Evolutionary conservation across 495 filamentous ascomycete genomes (phyloP).

Genomic region (Aspergillus wentii): DNA sequence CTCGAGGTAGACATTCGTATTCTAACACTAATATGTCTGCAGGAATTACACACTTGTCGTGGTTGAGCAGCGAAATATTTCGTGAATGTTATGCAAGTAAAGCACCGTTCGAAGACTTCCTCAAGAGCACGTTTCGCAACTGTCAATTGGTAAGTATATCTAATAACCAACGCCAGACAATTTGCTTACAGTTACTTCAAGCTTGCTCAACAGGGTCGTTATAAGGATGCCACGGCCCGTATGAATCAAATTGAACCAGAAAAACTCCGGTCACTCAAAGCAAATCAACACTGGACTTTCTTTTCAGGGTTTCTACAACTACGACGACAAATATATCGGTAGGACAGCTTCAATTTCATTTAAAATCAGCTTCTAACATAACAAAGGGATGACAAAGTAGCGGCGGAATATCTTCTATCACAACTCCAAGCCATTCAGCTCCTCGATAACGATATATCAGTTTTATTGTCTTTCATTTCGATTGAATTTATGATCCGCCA

Average conservation of each 20-base stretch:
- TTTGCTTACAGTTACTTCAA: slow-evolving; percentile 21
- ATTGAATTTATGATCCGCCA: slow-evolving; percentile 67
- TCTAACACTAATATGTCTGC: slow-evolving; percentile 15
- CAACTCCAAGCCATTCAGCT: slow-evolving; percentile 52
- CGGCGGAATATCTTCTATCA: slow-evolving; percentile 60
- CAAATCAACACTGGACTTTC: slow-evolving; percentile 73
- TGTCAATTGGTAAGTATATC: slow-evolving; percentile 53
- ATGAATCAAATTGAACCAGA: slow-evolving; percentile 65
- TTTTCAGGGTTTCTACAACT: slow-evolving; percentile 71
- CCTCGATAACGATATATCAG: slow-evolving; percentile 64
- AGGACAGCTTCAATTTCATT: slow-evolving; percentile 1
- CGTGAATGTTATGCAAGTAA: slow-evolving; percentile 62
- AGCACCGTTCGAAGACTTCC: slow-evolving; percentile 70
- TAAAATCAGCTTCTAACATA: slow-evolving; percentile 14
- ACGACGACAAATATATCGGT: slow-evolving; percentile 63
- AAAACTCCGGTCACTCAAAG: slow-evolving; percentile 67
- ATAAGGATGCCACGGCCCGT: slow-evolving; percentile 60
- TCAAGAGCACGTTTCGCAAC: slow-evolving; percentile 59
- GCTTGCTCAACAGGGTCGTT: slow-evolving; percentile 61
- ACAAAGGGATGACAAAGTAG: slow-evolving; percentile 57
- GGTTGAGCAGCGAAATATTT: slow-evolving; percentile 68
- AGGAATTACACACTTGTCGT: slow-evolving; percentile 59
- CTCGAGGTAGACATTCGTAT: not conserved
- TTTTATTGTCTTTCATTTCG: slow-evolving; percentile 63
- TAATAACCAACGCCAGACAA: not conserved